Conservation (phyloP, 2,329 filamentous ascomycete species). For the Aschersonia sp. region DNA sequence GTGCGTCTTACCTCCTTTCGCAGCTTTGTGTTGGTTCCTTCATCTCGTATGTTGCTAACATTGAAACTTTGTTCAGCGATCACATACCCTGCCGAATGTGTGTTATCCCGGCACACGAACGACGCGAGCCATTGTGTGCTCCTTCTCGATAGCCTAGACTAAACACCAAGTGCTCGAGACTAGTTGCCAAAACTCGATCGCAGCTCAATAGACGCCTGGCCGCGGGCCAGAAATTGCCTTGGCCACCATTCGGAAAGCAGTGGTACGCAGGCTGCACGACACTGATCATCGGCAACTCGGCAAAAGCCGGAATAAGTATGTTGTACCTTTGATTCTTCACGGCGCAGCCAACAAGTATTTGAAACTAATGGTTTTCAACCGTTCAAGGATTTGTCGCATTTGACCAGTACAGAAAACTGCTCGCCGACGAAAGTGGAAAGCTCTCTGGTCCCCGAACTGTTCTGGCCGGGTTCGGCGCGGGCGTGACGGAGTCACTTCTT, state of each 20-base stretch:
- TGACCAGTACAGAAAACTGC: slow-evolving; percentile 77
- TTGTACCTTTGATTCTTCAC: slow-evolving; percentile 7
- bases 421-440: slow-evolving; percentile 74
- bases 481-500: slow-evolving; percentile 82
- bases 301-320: slow-evolving; percentile 89
- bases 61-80: slow-evolving; percentile 36
- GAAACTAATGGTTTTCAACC: neutral
- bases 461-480: slow-evolving; percentile 84
- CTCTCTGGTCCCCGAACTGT: slow-evolving; percentile 85
- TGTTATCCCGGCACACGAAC: slow-evolving; percentile 12
- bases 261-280: slow-evolving; percentile 99
- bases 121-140: neutral
- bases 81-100: slow-evolving; percentile 90
- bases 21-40: neutral
- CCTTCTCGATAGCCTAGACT: slow-evolving; percentile 1
- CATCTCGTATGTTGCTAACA: neutral
- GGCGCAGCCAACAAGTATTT: no score
- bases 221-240: slow-evolving; percentile 76
- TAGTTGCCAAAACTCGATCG: slow-evolving; percentile 86
- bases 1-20: slow-evolving; percentile 27
- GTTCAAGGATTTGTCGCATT: slow-evolving; percentile 66
- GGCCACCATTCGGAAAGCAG: slow-evolving; percentile 82
- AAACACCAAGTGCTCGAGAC: neutral
- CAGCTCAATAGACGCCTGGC: slow-evolving; percentile 81
- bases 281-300: slow-evolving; percentile 87